Percentiles rank a stretch among this genome's conserved stretches.
Evolutionary conservation across 768 basidiomycete species (phyloP).

Genomic region (Gloeophyllum trabeum): DNA sequence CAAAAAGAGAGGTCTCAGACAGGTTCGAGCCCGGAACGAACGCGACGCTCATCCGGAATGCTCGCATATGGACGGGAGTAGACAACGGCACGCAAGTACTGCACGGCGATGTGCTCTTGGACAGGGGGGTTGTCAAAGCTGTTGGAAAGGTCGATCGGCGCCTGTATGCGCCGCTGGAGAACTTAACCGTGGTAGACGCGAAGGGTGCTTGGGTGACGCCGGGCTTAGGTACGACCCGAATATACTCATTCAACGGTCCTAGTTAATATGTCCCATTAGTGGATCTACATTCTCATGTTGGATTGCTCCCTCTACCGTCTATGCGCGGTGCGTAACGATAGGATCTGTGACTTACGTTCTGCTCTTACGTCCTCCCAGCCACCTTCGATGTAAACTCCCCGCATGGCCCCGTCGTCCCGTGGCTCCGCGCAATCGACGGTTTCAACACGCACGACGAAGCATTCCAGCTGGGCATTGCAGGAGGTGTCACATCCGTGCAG

Average conservation of each 20-base stretch:
- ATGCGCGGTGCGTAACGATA: slow-evolving; percentile 29
- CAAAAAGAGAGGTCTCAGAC: slow-evolving; percentile 32
- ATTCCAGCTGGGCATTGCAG: slow-evolving; percentile 64
- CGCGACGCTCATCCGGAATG: slow-evolving; percentile 61
- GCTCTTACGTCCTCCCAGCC: no score
- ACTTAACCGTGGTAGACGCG: slow-evolving; percentile 47
- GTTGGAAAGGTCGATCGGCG: slow-evolving; percentile 38
- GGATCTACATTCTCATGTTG: slow-evolving; percentile 75
- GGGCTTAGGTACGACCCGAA: slow-evolving; percentile 37
- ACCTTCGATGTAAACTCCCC: slow-evolving; percentile 50
- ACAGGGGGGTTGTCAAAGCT: slow-evolving; percentile 50
- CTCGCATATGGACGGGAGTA: slow-evolving; percentile 53
- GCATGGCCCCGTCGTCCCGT: slow-evolving; percentile 62
- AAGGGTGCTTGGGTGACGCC: slow-evolving; percentile 58
- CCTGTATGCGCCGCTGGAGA: slow-evolving; percentile 7
- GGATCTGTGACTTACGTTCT: no score
- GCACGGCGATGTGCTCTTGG: slow-evolving; percentile 54
- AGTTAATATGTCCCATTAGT: no score
- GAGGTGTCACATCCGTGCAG: slow-evolving; percentile 81
- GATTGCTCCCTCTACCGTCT: slow-evolving; percentile 51
- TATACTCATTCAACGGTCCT: no score
- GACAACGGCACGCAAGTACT: slow-evolving; percentile 42
- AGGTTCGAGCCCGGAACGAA: slow-evolving; percentile 56
- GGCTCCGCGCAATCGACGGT: slow-evolving; percentile 74
- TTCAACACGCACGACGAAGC: slow-evolving; percentile 81